phyloP scores from a whole-genome alignment of 768 basidiomycete genomes.

The Suillus fuscotomentosus region DNA sequence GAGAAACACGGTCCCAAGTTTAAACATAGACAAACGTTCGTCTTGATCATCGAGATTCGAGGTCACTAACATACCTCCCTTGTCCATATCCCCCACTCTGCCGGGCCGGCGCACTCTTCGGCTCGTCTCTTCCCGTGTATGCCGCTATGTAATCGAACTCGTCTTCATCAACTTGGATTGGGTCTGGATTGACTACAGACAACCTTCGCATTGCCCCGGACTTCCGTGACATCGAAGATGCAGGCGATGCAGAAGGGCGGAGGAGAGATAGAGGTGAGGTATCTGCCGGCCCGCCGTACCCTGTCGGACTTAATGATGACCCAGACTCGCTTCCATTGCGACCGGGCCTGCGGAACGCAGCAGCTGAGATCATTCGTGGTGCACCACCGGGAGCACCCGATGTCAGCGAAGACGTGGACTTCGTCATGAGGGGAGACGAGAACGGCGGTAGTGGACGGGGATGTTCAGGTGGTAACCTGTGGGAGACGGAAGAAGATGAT shows the following conservation, averaged over 20 bases:
- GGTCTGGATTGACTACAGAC: conserved; percentile 30
- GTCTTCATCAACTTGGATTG: conserved; percentile 27
- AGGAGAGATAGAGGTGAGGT: conserved; percentile 46
- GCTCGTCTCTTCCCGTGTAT: conserved; percentile 36
- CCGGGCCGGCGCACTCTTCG: conserved; percentile 4
- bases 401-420: conserved; percentile 35
- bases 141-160: conserved; percentile 62
- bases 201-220: conserved; percentile 19
- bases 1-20: not conserved
- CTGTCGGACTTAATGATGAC: conserved; percentile 13
- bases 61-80: conserved; percentile 46
- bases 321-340: conserved; percentile 22
- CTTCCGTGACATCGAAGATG: conserved; percentile 9
- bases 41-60: conserved; percentile 29
- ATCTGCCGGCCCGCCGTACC: conserved; percentile 33
- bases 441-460: conserved; percentile 36
- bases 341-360: conserved; percentile 63
- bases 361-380: conserved; percentile 68
- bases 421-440: conserved; percentile 26
- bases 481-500: conserved; percentile 22
- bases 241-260: conserved; percentile 44
- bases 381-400: conserved; percentile 28
- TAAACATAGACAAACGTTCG: not conserved
- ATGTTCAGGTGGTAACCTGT: conserved; percentile 49
- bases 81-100: conserved; percentile 35